These are phyloP conservation scores for Nannizzia gypsea DNA, from an alignment of 2,329 filamentous ascomycete species.

Conservation along the genomic window DNA sequence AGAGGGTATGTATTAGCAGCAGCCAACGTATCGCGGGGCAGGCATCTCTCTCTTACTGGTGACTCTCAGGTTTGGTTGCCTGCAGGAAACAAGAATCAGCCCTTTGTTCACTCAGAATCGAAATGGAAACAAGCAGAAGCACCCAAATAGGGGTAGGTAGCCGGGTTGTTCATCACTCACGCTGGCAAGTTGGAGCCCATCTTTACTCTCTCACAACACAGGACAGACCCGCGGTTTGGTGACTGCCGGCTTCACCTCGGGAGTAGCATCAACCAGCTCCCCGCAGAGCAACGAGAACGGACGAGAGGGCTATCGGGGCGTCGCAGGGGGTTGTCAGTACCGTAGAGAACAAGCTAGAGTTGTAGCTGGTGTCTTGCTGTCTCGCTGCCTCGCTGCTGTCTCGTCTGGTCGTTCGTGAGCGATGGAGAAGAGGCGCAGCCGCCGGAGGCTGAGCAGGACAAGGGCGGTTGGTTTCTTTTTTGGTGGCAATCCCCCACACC, in stretches of 20 bases:
- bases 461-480: not conserved
- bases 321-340: no score
- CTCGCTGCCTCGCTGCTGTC: not conserved
- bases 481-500: not conserved
- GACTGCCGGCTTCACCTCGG: conserved; percentile 6
- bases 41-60: conserved; percentile 54
- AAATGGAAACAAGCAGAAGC: not conserved
- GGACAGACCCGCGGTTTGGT: not conserved
- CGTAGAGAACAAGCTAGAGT: no score
- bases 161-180: conserved; percentile 37
- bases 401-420: no score
- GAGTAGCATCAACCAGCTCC: not conserved
- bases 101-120: no score
- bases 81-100: conserved; percentile 24
- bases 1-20: not conserved
- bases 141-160: not conserved
- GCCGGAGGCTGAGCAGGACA: conserved; percentile 1
- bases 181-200: conserved; percentile 52
- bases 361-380: not conserved
- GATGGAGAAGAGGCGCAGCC: conserved; percentile 2
- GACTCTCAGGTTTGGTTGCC: conserved; percentile 78
- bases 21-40: conserved; percentile 1
- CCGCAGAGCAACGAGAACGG: not conserved
- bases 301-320: not conserved
- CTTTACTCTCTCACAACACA: not conserved